Conservation (phyloP, 2,329 filamentous ascomycete species). For the Cladosporium sphaerospermum region DNA sequence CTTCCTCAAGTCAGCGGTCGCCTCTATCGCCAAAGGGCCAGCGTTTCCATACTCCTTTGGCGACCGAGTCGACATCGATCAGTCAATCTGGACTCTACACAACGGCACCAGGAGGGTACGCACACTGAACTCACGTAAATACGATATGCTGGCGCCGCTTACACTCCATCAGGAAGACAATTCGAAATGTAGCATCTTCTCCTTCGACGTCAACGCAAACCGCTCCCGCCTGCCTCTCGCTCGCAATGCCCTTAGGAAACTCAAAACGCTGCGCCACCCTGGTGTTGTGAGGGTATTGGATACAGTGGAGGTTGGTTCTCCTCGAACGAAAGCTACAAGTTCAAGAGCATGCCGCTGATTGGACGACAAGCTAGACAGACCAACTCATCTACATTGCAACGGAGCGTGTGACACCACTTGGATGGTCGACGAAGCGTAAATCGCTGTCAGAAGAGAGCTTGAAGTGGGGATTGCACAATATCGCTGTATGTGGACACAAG, state of each 20-base stretch:
- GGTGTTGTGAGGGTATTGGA: slow-evolving; percentile 92
- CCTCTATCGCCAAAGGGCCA: slow-evolving; percentile 91
- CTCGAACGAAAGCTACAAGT: background rate
- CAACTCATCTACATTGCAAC: slow-evolving; percentile 94
- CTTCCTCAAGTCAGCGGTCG: slow-evolving; percentile 95
- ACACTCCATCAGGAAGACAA: slow-evolving; percentile 70
- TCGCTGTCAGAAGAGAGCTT: slow-evolving; percentile 85
- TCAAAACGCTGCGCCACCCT: slow-evolving; percentile 86
- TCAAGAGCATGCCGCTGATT: slow-evolving; percentile 22
- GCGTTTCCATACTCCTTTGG: slow-evolving; percentile 90
- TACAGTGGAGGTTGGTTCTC: slow-evolving; percentile 69
- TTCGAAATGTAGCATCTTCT: slow-evolving; percentile 92
- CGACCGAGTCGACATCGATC: slow-evolving; percentile 83
- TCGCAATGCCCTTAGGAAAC: slow-evolving; percentile 88
- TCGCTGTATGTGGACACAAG: slow-evolving; percentile 58
- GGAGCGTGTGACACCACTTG: slow-evolving; percentile 77
- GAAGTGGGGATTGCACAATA: slow-evolving; percentile 88
- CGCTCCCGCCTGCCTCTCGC: slow-evolving; percentile 77
- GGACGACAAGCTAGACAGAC: slow-evolving; percentile 62
- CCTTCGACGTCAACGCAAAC: slow-evolving; percentile 81
- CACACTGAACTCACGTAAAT: background rate
- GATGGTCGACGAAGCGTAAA: slow-evolving; percentile 85
- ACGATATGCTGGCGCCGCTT: slow-evolving; percentile 6
- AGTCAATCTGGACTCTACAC: slow-evolving; percentile 93
- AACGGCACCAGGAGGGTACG: slow-evolving; percentile 85